These are phyloP conservation scores for Auricularia sp. DNA, from an alignment of 768 basidiomycete genomes.

Conservation along the genomic window DNA sequence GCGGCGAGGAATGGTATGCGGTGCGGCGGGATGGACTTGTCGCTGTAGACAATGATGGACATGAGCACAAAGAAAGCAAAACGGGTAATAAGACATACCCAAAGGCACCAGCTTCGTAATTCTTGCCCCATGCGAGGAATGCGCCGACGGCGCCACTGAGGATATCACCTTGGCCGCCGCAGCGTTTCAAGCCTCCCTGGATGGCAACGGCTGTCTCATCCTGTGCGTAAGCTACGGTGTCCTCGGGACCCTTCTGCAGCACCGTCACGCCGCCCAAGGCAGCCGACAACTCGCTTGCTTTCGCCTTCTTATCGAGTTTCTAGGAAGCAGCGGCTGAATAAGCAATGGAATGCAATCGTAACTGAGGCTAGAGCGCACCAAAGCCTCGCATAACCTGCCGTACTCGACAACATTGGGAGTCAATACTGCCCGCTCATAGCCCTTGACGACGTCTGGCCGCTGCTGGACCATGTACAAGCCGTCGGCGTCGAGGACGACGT, in stretches of 20 bases:
- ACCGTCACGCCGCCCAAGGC: constrained; percentile 81
- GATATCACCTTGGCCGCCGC: constrained; percentile 95
- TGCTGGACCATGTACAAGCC: constrained; percentile 76
- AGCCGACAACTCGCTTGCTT: background rate
- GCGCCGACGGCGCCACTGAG: constrained; percentile 81
- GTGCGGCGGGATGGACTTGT: constrained; percentile 44
- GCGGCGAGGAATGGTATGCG: constrained; percentile 78
- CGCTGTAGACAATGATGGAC: constrained; percentile 25
- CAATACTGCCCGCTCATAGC: constrained; percentile 78
- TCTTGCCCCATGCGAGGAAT: constrained; percentile 90
- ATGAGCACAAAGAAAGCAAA: background rate
- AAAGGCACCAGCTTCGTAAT: constrained; percentile 78
- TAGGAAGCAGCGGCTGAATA: background rate
- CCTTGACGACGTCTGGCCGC: constrained; percentile 62
- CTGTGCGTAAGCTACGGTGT: constrained; percentile 68
- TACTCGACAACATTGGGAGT: constrained; percentile 97
- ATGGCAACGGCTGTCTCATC: constrained; percentile 58
- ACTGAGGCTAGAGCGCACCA: constrained; percentile 32
- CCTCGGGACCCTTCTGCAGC: constrained; percentile 75
- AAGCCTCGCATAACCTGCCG: constrained; percentile 64
- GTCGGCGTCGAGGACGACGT: constrained; percentile 90
- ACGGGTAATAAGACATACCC: constrained; percentile 39
- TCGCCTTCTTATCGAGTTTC: background rate
- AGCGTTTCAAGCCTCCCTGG: constrained; percentile 79
- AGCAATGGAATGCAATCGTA: background rate